Percentiles rank a stretch among this genome's conserved stretches.
phyloP scores from a whole-genome alignment of 2,329 filamentous ascomycete genomes.

The Epicoccum sorghinum region DNA sequence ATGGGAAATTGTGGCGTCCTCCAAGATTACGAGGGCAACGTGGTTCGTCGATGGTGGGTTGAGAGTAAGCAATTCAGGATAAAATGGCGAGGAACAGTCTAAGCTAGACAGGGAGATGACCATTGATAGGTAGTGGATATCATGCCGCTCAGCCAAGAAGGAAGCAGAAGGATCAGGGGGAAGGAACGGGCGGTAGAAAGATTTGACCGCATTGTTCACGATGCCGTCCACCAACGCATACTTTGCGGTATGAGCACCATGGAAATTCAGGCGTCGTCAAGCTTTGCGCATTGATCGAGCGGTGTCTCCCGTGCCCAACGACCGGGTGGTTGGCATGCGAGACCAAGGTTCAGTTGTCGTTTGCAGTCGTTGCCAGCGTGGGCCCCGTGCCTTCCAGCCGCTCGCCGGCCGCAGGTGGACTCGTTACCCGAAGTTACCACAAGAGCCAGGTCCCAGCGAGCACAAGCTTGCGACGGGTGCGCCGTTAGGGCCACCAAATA shows the following conservation, averaged over 20 bases:
- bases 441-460: background rate
- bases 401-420: conserved; percentile 1
- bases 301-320: background rate
- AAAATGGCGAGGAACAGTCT: background rate
- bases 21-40: too few species aligned
- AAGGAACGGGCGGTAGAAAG: background rate
- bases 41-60: too few species aligned
- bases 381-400: conserved; percentile 3
- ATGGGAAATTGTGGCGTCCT: too few species aligned
- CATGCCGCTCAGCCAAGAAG: background rate
- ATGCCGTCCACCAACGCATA: background rate
- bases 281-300: conserved; percentile 1
- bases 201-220: background rate
- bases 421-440: background rate
- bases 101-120: conserved; percentile 1
- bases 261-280: background rate
- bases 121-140: background rate
- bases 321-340: conserved; percentile 5
- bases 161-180: background rate
- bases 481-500: background rate
- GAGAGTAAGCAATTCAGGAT: too few species aligned
- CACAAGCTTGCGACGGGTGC: conserved; percentile 1
- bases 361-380: background rate
- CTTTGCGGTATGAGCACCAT: background rate
- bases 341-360: background rate